phyloP scores from a whole-genome alignment of 2,329 filamentous ascomycete genomes.

The Botryotinia calthae region DNA sequence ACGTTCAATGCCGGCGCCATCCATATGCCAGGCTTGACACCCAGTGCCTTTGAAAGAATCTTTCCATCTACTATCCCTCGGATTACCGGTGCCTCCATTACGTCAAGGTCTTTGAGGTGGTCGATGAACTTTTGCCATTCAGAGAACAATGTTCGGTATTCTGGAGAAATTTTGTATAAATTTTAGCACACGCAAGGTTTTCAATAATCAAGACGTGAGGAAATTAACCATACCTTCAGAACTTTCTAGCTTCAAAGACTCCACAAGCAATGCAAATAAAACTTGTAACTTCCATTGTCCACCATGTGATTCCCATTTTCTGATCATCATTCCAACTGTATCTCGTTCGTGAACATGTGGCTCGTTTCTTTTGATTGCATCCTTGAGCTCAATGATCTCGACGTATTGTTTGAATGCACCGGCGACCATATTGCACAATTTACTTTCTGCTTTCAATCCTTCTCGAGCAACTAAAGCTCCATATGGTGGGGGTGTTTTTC shows the following conservation, averaged over 20 bases:
- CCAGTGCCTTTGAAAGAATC: constrained; percentile 64
- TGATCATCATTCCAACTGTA: constrained; percentile 70
- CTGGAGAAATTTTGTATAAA: constrained; percentile 21
- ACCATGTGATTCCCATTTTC: constrained; percentile 62
- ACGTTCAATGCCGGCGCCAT: constrained; percentile 75
- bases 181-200: too few relatives aligned
- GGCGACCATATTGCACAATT: constrained; percentile 64
- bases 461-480: constrained; percentile 67
- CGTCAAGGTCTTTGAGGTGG: constrained; percentile 52
- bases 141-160: constrained; percentile 43
- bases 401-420: constrained; percentile 60
- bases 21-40: constrained; percentile 75
- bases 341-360: constrained; percentile 55
- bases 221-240: constrained; percentile 3
- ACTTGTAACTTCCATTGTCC: constrained; percentile 70
- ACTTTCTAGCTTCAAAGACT: constrained; percentile 48
- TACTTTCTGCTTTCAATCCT: constrained; percentile 78
- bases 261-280: constrained; percentile 64
- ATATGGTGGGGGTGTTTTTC: constrained; percentile 56
- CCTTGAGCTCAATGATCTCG: constrained; percentile 63
- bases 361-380: constrained; percentile 48
- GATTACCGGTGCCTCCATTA: constrained; percentile 57
- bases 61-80: constrained; percentile 72
- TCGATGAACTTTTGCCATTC: constrained; percentile 57
- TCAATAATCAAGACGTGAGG: neutral